Conservation (phyloP, 176 grass and related monocot genomes). For the Poa annua region DNA sequence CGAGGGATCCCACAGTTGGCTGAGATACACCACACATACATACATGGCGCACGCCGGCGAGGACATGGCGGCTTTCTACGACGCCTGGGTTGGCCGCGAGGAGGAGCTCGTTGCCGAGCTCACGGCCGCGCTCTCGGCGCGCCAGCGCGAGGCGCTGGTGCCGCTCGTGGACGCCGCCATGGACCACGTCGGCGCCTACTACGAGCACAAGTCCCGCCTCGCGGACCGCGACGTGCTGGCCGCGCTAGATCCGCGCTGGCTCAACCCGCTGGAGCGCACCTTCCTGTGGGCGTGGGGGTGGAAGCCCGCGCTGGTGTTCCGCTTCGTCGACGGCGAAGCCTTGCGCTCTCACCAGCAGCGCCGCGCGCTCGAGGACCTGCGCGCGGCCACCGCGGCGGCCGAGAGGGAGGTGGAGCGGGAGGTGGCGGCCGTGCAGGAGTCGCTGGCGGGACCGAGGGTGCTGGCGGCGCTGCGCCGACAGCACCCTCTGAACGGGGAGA, state of each 20-base stretch:
- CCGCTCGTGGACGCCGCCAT: slow-evolving; percentile 47
- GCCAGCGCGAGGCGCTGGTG: slow-evolving; percentile 5
- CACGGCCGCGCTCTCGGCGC: slow-evolving; percentile 33
- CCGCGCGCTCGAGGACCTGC: slow-evolving; percentile 29
- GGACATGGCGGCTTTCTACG: slow-evolving; percentile 66
- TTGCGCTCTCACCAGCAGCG: neutral
- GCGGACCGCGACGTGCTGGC: slow-evolving; percentile 61
- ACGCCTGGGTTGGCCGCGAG: slow-evolving; percentile 53
- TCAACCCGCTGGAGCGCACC: slow-evolving; percentile 81
- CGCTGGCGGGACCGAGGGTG: slow-evolving; percentile 51
- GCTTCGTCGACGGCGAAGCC: slow-evolving; percentile 38
- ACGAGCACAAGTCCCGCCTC: slow-evolving; percentile 57
- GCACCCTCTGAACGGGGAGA: slow-evolving; percentile 30
- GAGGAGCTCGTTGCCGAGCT: slow-evolving; percentile 57
- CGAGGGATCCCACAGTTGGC: no score
- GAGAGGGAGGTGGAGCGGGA: slow-evolving; percentile 57
- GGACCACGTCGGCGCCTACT: slow-evolving; percentile 55
- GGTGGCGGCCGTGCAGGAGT: slow-evolving; percentile 66
- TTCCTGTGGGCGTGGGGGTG: slow-evolving; percentile 83
- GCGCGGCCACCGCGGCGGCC: slow-evolving; percentile 30
- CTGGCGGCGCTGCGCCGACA: slow-evolving; percentile 50
- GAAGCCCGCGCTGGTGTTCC: slow-evolving; percentile 70
- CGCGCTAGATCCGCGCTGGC: slow-evolving; percentile 60
- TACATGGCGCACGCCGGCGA: slow-evolving; percentile 13
- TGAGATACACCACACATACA: no score